Evolutionary conservation across 2,329 filamentous ascomycete genomes (phyloP).

Genomic region (Cucurbitaria berberidis): DNA sequence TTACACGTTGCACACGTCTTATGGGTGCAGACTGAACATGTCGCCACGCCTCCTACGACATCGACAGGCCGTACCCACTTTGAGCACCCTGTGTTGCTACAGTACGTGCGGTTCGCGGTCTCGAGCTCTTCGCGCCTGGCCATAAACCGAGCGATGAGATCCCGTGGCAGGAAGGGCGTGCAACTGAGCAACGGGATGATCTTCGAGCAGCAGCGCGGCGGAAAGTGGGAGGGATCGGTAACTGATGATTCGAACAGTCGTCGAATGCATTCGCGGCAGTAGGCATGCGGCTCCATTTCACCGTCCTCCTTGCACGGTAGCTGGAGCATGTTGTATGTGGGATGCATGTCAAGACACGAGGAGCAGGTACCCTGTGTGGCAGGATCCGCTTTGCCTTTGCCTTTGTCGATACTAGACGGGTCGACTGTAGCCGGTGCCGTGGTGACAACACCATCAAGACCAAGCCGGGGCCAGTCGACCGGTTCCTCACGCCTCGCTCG

Average conservation of each 20-base stretch:
- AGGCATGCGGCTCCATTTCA: conserved; percentile 15
- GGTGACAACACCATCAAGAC: neutral
- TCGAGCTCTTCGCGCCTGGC: conserved; percentile 18
- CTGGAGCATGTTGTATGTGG: conserved; percentile 7
- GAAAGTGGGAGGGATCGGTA: conserved; percentile 23
- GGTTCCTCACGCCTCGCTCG: neutral
- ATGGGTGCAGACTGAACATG: conserved; percentile 7
- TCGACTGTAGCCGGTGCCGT: no score
- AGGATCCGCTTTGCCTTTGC: neutral
- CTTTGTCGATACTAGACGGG: no score
- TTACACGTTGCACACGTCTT: conserved; percentile 19
- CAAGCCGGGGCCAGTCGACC: neutral
- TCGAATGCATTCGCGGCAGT: conserved; percentile 25
- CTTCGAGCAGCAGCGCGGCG: conserved; percentile 26
- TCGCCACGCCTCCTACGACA: conserved; percentile 9
- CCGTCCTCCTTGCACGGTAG: conserved; percentile 10
- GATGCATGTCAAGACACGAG: conserved; percentile 13
- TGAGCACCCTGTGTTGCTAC: conserved; percentile 15
- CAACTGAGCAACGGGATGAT: conserved; percentile 15
- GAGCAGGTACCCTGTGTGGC: neutral
- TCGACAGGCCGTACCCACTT: conserved; percentile 16
- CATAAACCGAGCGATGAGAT: conserved; percentile 6
- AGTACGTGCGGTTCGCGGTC: conserved; percentile 18
- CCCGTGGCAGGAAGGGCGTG: conserved; percentile 5
- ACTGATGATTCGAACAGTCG: conserved; percentile 22